Evolutionary conservation across 2,329 filamentous ascomycete species (phyloP), one percentile per base, ranked within the genome.

Genomic region (Penicillium sp.): DNA sequence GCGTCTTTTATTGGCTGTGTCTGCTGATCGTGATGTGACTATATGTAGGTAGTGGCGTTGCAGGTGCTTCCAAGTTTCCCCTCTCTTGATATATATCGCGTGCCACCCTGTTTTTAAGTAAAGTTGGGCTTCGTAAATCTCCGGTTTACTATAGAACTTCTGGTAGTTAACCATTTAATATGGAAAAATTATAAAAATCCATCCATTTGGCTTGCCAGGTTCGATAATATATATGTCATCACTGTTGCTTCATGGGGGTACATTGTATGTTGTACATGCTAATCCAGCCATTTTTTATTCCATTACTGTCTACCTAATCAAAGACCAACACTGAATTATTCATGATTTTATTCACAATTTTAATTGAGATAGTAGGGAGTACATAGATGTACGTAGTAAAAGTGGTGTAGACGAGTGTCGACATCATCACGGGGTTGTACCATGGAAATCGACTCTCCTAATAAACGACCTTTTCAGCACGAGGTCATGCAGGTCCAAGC

Each of bases 61-160:
- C 32, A n/a, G 26, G 22, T n/a, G 12, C 19, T 46, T 24, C 22
- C 22, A 24, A 24, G 22, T 24, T 46, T 46, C 48, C 48, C 48
- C 37, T 51, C 48, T 50, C 48, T 47, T 42, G 26, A 44, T 33
- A 26, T 49, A 32, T 44, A 43, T 41, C 38, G 29, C 21, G 8
- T 41, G 45, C 21, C 43, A 24, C 35, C 13, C 28, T 21, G 29
- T 10, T 42, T 13, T 12, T 13, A 7, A 19, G 19, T 3, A 10
- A 33, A 17, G 4, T 42, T 43, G n/a, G 37, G 29, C 29, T 32
- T 45, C 26, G 22, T 32, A 26, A 32, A 19, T 31, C 15, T 42
- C 12, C 21, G 12, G 22, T 26, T 2, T 31, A 19, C 3, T n/a
- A 8, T 34, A 2, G 2, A 4, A 15, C 2, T 35, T 39, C 12